phyloP scores from a whole-genome alignment of 2,329 filamentous ascomycete genomes.

The Phaeoacremonium minimum region DNA sequence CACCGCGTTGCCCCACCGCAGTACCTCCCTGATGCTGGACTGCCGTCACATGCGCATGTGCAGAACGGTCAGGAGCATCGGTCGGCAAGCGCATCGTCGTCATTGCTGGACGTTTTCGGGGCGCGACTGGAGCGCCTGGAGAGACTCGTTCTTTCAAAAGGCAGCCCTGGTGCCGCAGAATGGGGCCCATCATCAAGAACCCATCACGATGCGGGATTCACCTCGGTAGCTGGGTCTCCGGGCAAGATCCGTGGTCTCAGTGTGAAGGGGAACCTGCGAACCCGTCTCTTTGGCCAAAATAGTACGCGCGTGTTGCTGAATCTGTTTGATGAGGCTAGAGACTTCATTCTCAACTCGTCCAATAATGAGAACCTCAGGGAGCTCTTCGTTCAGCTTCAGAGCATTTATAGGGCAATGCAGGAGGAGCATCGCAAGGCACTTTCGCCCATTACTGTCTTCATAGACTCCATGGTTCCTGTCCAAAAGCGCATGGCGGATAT shows the following conservation, averaged over 20 bases:
- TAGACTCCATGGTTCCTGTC: conserved; percentile 55
- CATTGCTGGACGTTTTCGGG: conserved; percentile 42
- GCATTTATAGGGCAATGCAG: conserved; percentile 42
- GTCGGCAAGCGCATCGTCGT: neutral
- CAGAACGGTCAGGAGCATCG: neutral
- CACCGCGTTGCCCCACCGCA: conserved; percentile 11
- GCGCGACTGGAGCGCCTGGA: conserved; percentile 50
- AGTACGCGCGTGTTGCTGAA: conserved; percentile 49
- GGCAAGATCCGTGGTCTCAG: conserved; percentile 45
- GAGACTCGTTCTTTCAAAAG: conserved; percentile 38
- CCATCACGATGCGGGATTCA: conserved; percentile 9
- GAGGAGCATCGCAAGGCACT: conserved; percentile 41
- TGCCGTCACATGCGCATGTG: neutral
- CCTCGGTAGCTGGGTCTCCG: conserved; percentile 19
- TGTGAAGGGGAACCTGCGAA: conserved; percentile 42
- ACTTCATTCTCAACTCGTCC: conserved; percentile 39
- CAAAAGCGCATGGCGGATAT: conserved; percentile 55
- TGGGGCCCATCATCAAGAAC: conserved; percentile 4
- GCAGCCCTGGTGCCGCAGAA: conserved; percentile 21
- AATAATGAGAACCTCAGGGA: conserved; percentile 35
- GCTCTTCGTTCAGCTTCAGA: conserved; percentile 38
- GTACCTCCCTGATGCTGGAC: neutral
- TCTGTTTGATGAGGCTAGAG: conserved; percentile 50
- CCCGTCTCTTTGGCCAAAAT: conserved; percentile 49
- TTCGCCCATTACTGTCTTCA: conserved; percentile 49